These are phyloP conservation scores for Corylus avellana DNA, from an alignment of 306 rosid genomes.

Conservation along the genomic window DNA sequence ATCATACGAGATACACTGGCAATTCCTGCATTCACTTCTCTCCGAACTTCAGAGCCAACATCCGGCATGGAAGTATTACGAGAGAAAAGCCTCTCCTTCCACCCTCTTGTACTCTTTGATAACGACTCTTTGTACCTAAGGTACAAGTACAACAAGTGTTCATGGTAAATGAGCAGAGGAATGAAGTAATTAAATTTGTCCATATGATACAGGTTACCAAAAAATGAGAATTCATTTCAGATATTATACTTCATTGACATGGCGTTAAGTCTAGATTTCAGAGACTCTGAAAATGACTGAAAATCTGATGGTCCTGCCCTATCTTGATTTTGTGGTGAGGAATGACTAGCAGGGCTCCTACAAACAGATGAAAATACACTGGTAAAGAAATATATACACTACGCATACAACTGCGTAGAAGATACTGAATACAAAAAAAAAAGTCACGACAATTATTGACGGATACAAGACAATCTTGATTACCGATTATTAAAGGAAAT, in stretches of 20 bases:
- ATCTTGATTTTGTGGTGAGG: conserved; percentile 51
- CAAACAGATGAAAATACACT: conserved; percentile 11
- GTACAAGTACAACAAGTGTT: neutral
- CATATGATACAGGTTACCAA: conserved; percentile 7
- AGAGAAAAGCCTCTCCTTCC: conserved; percentile 81
- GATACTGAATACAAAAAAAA: neutral
- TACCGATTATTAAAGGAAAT: conserved; percentile 48
- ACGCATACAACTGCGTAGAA: conserved; percentile 1
- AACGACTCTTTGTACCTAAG: conserved; percentile 84
- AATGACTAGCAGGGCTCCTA: conserved; percentile 48
- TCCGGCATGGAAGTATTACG: conserved; percentile 66
- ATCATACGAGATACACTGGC: conserved; percentile 62
- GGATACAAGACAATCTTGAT: conserved; percentile 8
- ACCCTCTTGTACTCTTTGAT: conserved; percentile 80
- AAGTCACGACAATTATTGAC: neutral
- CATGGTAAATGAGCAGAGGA: neutral
- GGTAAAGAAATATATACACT: conserved; percentile 18
- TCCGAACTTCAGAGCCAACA: conserved; percentile 52
- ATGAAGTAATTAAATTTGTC: neutral
- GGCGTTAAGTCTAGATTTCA: conserved; percentile 64
- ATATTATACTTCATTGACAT: conserved; percentile 64
- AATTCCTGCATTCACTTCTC: conserved; percentile 61
- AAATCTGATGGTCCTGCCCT: conserved; percentile 79
- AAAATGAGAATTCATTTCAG: neutral
- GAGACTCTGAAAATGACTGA: conserved; percentile 77